phyloP scores from a whole-genome alignment of 345 rosid species.

The Populus pruinosa region DNA sequence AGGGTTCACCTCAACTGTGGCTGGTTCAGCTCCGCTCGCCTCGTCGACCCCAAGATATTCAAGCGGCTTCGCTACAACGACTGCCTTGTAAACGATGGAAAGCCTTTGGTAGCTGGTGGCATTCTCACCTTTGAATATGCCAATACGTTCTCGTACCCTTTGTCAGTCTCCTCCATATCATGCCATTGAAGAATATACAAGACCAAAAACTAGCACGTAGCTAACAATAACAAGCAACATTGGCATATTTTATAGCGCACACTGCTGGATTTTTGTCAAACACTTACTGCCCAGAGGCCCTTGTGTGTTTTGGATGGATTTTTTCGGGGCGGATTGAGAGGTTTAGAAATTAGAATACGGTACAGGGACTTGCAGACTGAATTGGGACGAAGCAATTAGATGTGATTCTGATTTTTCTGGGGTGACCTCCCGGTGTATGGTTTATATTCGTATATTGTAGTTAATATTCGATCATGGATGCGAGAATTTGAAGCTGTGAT shows the following conservation, averaged over 20 bases:
- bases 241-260: background rate
- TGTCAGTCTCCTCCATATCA: slow-evolving; percentile 57
- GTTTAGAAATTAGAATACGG: background rate
- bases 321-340: background rate
- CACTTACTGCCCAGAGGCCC: background rate
- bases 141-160: slow-evolving; percentile 69
- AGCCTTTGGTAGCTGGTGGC: slow-evolving; percentile 59
- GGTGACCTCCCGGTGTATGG: background rate
- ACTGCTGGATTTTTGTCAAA: background rate
- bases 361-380: background rate
- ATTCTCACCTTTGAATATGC: slow-evolving; percentile 68
- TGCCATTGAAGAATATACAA: slow-evolving; percentile 32
- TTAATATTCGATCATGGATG: background rate
- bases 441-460: background rate
- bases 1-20: slow-evolving; percentile 72
- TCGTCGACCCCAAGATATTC: slow-evolving; percentile 74
- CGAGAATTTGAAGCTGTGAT: background rate
- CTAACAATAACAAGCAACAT: background rate
- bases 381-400: background rate
- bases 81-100: slow-evolving; percentile 81
- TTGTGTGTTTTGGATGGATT: background rate
- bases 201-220: background rate
- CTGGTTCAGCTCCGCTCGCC: slow-evolving; percentile 83
- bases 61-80: slow-evolving; percentile 76
- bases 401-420: background rate